A percentile compares a stretch with the other conserved stretches of the same genome.
Evolutionary conservation across 441 rosid species (phyloP).

Genomic region (Flueggea neowawraea): DNA sequence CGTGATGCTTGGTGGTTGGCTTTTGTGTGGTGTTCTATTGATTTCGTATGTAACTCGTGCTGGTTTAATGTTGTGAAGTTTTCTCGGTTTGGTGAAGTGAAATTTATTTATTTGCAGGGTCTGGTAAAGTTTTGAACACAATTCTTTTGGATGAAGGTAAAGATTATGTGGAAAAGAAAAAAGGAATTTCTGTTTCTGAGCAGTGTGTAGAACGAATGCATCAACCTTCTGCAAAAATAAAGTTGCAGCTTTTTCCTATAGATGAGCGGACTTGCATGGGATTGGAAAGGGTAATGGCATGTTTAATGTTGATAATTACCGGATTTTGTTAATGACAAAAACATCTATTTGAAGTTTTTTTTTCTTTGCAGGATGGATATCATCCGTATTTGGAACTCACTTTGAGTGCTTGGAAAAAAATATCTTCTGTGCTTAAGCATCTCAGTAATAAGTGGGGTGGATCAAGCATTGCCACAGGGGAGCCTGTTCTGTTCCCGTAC

Average conservation of each 20-base stretch:
- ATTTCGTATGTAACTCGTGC: too few species aligned
- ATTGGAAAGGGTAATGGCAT: constrained; percentile 57
- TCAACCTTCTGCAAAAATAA: constrained; percentile 45
- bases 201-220: constrained; percentile 27
- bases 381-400: constrained; percentile 92
- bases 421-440: constrained; percentile 80
- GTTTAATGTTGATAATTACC: neutral
- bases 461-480: constrained; percentile 62
- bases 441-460: constrained; percentile 74
- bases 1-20: too few species aligned
- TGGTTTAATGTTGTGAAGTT: too few species aligned
- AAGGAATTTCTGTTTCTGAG: constrained; percentile 9
- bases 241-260: constrained; percentile 82
- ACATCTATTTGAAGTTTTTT: neutral
- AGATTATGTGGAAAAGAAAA: constrained; percentile 11
- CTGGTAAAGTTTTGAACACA: too few species aligned
- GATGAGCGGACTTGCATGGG: constrained; percentile 58
- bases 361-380: constrained; percentile 55
- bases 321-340: neutral
- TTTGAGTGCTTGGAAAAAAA: constrained; percentile 65
- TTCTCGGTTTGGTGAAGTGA: too few species aligned
- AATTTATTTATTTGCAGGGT: too few species aligned
- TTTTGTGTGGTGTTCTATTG: too few species aligned
- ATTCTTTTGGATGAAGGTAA: neutral
- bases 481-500: constrained; percentile 57